Percentiles rank a stretch among this genome's conserved stretches.
Conservation (phyloP, 768 basidiomycete genomes). For the Pleurotus pulmonarius region DNA sequence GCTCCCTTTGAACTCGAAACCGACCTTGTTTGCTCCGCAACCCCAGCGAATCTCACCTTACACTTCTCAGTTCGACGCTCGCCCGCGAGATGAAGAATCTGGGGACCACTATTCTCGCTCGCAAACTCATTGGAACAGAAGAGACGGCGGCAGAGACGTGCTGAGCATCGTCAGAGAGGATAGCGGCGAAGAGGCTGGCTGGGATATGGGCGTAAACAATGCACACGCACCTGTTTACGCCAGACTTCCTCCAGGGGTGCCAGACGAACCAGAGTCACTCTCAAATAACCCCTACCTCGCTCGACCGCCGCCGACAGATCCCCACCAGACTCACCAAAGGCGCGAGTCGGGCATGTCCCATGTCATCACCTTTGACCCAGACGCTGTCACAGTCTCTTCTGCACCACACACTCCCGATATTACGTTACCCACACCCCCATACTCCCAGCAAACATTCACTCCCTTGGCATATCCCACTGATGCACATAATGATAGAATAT, state of each 20-base stretch:
- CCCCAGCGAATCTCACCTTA: neutral
- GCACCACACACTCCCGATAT: slow-evolving; percentile 1
- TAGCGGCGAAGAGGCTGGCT: slow-evolving; percentile 10
- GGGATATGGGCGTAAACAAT: slow-evolving; percentile 8
- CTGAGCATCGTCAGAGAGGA: slow-evolving; percentile 9
- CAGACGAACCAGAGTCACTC: neutral
- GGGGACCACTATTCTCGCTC: slow-evolving; percentile 11
- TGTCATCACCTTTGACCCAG: slow-evolving; percentile 22
- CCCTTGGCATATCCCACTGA: neutral
- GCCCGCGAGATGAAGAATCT: neutral
- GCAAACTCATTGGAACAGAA: neutral
- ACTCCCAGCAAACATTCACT: neutral
- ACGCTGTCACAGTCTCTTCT: slow-evolving; percentile 10
- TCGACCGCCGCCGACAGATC: neutral
- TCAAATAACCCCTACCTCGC: neutral
- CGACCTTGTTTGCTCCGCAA: neutral
- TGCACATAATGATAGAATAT: neutral
- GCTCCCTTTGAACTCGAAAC: slow-evolving; percentile 22
- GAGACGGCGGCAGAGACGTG: neutral
- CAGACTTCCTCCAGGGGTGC: neutral
- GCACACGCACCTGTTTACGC: neutral
- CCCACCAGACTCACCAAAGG: neutral
- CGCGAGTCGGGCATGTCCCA: slow-evolving; percentile 8
- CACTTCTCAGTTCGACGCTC: neutral
- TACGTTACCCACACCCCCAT: neutral